Base-by-base conservation (phyloP, 2,329 filamentous ascomycete genomes). In the Colletotrichum costaricense region DNA sequence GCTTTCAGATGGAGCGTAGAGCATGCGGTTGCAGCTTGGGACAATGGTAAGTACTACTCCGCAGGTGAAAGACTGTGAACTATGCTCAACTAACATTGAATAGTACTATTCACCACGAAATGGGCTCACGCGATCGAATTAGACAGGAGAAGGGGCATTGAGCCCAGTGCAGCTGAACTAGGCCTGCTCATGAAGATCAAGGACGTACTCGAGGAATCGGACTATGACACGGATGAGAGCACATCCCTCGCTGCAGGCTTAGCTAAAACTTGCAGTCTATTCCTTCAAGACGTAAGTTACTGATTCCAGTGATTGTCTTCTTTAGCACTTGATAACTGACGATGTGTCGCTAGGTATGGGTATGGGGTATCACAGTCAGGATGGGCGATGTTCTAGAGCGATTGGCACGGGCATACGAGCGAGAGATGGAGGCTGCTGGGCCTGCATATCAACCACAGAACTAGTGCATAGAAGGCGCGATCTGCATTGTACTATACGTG, bases 1-100 rank as follows among this genome's bases (percentile, higher is more conserved):
- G 52, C 67, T 9, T 65, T 54, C 46, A n/a, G 60, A 46, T 64
- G 52, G 66, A 64, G 67, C n/a, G 24, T 69, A 6, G 59, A 69
- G 11, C 52, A 58, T 22, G 28, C 62, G 16, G 42, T 58, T 7
- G 28, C 22, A 5, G 28, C 22, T 12, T 58, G 60, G 54, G 52
- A 65, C 35, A 59, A 59, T 12, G 54, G 38, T 59, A 22, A 7
- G 16, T 24, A 5, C 6, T n/a, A 19, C 28, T 8, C 4, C 19
- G 7, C 11, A 14, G 16, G 11, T 5, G 1, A 30, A 9, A n/a
- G 3, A 4, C 11, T 5, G 7, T 16, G 16, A 3, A 46, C 16
- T 1, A 4, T 4, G 5, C 28, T 9, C 5, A 4, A n/a, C 16
- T 12, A 3, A 22, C 33, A 22, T 11, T 33, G 12, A 19, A 52